These are phyloP conservation scores for Boletellus ananas DNA, from an alignment of 768 basidiomycete species.

Conservation along the genomic window DNA sequence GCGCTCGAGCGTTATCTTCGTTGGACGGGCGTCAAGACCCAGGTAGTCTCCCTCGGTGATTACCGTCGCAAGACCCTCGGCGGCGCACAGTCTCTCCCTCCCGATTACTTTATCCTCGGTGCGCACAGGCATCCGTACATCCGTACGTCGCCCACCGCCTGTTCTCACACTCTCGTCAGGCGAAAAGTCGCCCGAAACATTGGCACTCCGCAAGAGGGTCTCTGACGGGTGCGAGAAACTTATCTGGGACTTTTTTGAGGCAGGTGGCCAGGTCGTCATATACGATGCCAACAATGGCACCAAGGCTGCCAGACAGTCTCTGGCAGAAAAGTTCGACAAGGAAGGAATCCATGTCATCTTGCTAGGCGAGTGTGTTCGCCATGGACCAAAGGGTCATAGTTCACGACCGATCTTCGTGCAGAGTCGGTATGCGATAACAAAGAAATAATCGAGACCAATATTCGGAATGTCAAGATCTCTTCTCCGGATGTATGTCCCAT, in stretches of 20 bases:
- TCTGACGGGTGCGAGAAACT: conserved; percentile 82
- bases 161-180: conserved; percentile 39
- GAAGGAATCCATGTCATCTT: conserved; percentile 89
- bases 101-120: conserved; percentile 91
- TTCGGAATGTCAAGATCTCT: conserved; percentile 94
- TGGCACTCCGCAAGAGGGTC: conserved; percentile 68
- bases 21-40: conserved; percentile 97
- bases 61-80: conserved; percentile 89
- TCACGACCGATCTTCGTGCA: conserved; percentile 31
- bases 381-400: background rate
- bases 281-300: conserved; percentile 98
- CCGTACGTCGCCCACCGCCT: background rate
- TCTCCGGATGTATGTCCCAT: conserved; percentile 81
- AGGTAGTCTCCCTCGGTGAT: conserved; percentile 93
- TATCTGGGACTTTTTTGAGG: conserved; percentile 84
- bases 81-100: conserved; percentile 79
- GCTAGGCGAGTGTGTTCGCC: conserved; percentile 57
- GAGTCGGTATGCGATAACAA: conserved; percentile 90
- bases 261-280: conserved; percentile 92
- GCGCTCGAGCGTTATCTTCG: conserved; percentile 95
- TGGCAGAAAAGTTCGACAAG: conserved; percentile 84
- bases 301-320: conserved; percentile 54
- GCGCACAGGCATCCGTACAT: conserved; percentile 9
- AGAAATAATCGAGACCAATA: conserved; percentile 91
- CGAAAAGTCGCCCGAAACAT: conserved; percentile 76